A percentile compares a stretch with the other conserved stretches of the same genome.
Conservation (phyloP, 495 filamentous ascomycete genomes). For the Diplogelasinospora grovesii region DNA sequence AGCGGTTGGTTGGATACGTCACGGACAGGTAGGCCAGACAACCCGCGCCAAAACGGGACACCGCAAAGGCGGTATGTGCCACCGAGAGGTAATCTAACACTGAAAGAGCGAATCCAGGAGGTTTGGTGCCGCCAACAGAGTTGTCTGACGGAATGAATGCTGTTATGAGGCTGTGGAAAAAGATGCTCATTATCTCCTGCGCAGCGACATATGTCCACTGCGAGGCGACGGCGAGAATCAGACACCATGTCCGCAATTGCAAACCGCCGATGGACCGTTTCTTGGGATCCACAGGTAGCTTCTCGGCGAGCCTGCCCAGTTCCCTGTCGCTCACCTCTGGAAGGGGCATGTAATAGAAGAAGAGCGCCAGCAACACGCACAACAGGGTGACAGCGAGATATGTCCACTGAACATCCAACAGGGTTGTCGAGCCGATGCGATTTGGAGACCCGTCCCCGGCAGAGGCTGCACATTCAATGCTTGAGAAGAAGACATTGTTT, state of each 20-base stretch:
- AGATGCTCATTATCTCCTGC: slow-evolving; percentile 63
- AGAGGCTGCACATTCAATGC: slow-evolving; percentile 6
- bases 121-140: slow-evolving; percentile 10
- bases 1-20: slow-evolving; percentile 28
- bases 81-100: slow-evolving; percentile 46
- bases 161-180: slow-evolving; percentile 48
- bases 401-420: slow-evolving; percentile 69
- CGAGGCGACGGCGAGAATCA: slow-evolving; percentile 57
- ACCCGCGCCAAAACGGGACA: slow-evolving; percentile 42
- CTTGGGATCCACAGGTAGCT: slow-evolving; percentile 34
- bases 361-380: slow-evolving; percentile 55
- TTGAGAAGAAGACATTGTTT: slow-evolving; percentile 58
- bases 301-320: slow-evolving; percentile 37
- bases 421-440: slow-evolving; percentile 27
- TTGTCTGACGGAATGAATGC: slow-evolving; percentile 27
- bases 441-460: too few relatives aligned
- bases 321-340: slow-evolving; percentile 47
- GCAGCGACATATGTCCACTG: slow-evolving; percentile 72
- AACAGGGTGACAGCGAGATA: slow-evolving; percentile 69
- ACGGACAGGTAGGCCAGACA: slow-evolving; percentile 46
- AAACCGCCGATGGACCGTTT: slow-evolving; percentile 29
- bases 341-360: slow-evolving; percentile 53
- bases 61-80: slow-evolving; percentile 40
- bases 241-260: slow-evolving; percentile 34
- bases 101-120: slow-evolving; percentile 46